phyloP scores from a whole-genome alignment of 441 rosid species.

The Pelargonium cotyledonis region DNA sequence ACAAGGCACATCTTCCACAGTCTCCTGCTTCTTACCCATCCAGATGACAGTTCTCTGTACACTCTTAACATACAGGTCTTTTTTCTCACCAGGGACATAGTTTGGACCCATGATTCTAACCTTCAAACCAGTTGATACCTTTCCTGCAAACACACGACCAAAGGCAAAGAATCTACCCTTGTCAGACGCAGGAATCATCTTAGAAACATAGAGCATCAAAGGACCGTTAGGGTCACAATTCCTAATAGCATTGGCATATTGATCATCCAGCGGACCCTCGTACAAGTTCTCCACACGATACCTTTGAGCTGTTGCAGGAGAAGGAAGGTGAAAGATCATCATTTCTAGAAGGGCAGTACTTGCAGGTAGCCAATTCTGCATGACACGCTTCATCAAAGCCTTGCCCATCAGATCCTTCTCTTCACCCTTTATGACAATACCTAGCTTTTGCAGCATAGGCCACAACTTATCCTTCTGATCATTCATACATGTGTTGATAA shows the following conservation, averaged over 20 bases:
- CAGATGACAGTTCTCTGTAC: constrained; percentile 61
- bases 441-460: constrained; percentile 52
- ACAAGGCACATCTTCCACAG: constrained; percentile 62
- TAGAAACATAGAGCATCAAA: constrained; percentile 55
- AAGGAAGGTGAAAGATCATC: constrained; percentile 57
- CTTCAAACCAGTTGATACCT: constrained; percentile 50
- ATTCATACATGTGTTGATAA: constrained; percentile 49
- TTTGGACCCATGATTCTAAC: constrained; percentile 63
- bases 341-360: constrained; percentile 46
- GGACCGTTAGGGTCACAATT: constrained; percentile 54
- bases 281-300: constrained; percentile 62
- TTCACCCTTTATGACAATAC: constrained; percentile 39
- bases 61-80: constrained; percentile 48
- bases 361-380: constrained; percentile 64
- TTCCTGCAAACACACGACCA: constrained; percentile 51
- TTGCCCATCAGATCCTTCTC: constrained; percentile 55
- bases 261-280: constrained; percentile 54
- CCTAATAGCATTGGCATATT: constrained; percentile 46
- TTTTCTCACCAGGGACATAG: constrained; percentile 54
- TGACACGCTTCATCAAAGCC: constrained; percentile 55
- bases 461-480: constrained; percentile 56
- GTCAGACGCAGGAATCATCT: constrained; percentile 61
- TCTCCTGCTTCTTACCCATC: constrained; percentile 65
- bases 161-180: constrained; percentile 56
- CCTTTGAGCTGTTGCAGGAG: constrained; percentile 44